Percentiles rank a stretch among this genome's conserved stretches.
phyloP scores from a whole-genome alignment of 306 rosid genomes.

The Begonia loranthoides region DNA sequence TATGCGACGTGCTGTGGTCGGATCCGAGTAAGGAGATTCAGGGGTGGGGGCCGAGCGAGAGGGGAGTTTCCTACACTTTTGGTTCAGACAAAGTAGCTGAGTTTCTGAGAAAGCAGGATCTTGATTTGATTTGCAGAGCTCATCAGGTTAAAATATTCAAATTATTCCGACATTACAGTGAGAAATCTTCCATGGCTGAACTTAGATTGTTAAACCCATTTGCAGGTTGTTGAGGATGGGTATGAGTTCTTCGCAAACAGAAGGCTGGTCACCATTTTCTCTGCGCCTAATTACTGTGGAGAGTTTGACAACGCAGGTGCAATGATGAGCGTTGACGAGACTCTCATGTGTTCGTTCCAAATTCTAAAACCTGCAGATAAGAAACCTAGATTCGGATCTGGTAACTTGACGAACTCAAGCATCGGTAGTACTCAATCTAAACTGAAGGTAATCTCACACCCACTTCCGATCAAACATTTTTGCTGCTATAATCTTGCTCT shows the following conservation, averaged over 20 bases:
- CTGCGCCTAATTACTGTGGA: slow-evolving; percentile 92
- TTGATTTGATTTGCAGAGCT: slow-evolving; percentile 80
- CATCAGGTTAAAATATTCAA: slow-evolving; percentile 45
- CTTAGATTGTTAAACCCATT: neutral
- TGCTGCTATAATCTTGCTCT: too few species aligned
- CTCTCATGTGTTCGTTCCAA: slow-evolving; percentile 71
- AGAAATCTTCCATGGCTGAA: neutral
- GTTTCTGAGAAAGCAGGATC: slow-evolving; percentile 46
- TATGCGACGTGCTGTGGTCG: slow-evolving; percentile 88
- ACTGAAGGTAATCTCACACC: slow-evolving; percentile 34
- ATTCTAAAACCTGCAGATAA: slow-evolving; percentile 57
- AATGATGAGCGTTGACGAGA: slow-evolving; percentile 72
- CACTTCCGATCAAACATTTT: neutral
- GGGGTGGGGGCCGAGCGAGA: slow-evolving; percentile 74
- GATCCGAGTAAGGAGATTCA: slow-evolving; percentile 47
- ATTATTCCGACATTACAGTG: neutral
- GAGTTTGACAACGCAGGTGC: slow-evolving; percentile 90
- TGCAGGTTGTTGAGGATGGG: slow-evolving; percentile 88
- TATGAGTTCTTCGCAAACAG: slow-evolving; percentile 79
- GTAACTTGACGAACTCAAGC: slow-evolving; percentile 17
- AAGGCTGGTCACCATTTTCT: slow-evolving; percentile 70
- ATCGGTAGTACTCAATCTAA: slow-evolving; percentile 22
- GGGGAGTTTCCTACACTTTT: slow-evolving; percentile 82
- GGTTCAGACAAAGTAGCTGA: slow-evolving; percentile 53
- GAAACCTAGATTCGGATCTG: slow-evolving; percentile 41